phyloP scores from a whole-genome alignment of 768 basidiomycete genomes.

The Trametes cingulata region DNA sequence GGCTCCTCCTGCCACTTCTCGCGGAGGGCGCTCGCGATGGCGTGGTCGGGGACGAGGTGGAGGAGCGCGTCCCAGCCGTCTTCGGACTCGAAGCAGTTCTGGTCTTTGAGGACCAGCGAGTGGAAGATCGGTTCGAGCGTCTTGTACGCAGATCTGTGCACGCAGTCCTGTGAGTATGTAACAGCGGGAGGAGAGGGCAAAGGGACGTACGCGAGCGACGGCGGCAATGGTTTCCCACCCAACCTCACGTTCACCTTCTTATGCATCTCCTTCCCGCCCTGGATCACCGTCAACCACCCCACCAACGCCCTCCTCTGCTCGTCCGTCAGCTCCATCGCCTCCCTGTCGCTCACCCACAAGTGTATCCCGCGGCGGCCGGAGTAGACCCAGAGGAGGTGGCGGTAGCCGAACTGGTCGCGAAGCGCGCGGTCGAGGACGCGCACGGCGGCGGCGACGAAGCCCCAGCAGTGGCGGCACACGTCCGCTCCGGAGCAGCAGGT shows the following conservation, averaged over 20 bases:
- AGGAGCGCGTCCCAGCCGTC: constrained; percentile 77
- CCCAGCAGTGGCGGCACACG: constrained; percentile 94
- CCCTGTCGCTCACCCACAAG: constrained; percentile 91
- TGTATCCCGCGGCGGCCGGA: constrained; percentile 98
- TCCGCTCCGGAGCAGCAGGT: constrained; percentile 92
- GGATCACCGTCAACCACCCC: constrained; percentile 82
- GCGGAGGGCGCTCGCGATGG: constrained; percentile 49
- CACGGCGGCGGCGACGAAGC: constrained; percentile 90
- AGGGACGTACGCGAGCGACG: constrained; percentile 59
- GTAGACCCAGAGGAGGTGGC: constrained; percentile 94
- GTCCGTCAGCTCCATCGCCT: constrained; percentile 88
- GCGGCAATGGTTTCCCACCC: constrained; percentile 56
- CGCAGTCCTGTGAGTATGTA: neutral
- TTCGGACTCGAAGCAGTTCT: constrained; percentile 75
- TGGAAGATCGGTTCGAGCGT: constrained; percentile 48
- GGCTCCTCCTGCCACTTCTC: constrained; percentile 60
- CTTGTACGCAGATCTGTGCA: constrained; percentile 15
- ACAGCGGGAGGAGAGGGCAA: neutral
- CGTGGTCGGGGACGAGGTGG: constrained; percentile 67
- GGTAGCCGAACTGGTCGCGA: constrained; percentile 88
- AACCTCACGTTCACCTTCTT: constrained; percentile 80
- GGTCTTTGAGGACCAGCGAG: constrained; percentile 73
- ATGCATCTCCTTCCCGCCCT: constrained; percentile 75
- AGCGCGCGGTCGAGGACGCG: constrained; percentile 79
- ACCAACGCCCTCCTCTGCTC: constrained; percentile 87